Evolutionary conservation across 345 rosid genomes (phyloP), one percentile per base, ranked within the genome.

Genomic region (Hypericum androsaemum): DNA sequence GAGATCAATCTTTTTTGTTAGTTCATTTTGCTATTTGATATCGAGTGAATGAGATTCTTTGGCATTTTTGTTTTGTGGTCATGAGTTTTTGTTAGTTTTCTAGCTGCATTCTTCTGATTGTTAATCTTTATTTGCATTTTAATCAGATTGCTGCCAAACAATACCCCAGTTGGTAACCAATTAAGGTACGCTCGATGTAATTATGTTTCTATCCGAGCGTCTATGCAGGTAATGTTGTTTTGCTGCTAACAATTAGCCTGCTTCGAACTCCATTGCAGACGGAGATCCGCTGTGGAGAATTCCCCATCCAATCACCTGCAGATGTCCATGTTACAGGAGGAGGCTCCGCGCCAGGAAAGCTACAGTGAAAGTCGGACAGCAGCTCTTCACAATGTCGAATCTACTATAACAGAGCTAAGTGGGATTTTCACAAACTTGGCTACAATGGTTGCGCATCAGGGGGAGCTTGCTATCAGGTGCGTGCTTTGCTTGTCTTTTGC

Each of bases 381-480:
- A 54, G 98, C 92, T 11, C 95, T 87, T 69, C 92, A 79, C 54
- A 90, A 64, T 55, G 95, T 82, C 41, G 96, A 90, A 68, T 84
- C 98, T 48, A 82, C 92, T 43, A 87, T 90, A 53, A 61, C 95
- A 60, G 96, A 87, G 74, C 96, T 87, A 3, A 56, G 98, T 37
- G 92, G 95, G 49, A 87, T 82, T 68, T 90, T 87, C 68, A 84
- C 95, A 0, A 86, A 80, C 71, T 70, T 87, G 65, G 96, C 98
- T 56, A 84, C 87, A 10, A 84, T 87, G 96, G 96, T 90, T 56
- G 79, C 92, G 14, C 82, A 87, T 53, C 96, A 80, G 39, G 98
- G 95, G 39, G 92, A 84, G 71, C 79, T 87, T 58, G 96, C 96
- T 51, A 87, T 87, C 71, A 80, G 92, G 92, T 83, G 39, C 32